Evolutionary conservation across 495 filamentous ascomycete genomes (phyloP).

Genomic region (Trichoderma reesei): DNA sequence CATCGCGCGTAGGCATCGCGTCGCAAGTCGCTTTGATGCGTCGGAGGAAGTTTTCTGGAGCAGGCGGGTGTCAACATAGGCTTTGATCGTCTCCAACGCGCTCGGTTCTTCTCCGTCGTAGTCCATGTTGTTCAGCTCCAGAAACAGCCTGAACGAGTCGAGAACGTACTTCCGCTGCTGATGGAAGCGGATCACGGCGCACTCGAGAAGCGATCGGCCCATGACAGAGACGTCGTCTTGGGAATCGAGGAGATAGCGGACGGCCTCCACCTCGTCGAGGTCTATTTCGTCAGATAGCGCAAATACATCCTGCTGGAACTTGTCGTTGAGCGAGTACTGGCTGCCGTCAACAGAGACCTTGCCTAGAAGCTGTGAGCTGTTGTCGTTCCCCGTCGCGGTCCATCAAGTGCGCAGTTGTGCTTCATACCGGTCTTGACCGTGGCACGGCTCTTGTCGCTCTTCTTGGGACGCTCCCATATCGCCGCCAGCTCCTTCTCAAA

Average conservation of each 20-base stretch:
- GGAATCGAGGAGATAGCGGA: conserved; percentile 57
- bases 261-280: conserved; percentile 80
- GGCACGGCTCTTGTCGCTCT: conserved; percentile 54
- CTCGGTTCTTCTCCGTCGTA: conserved; percentile 32
- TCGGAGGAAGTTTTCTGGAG: conserved; percentile 15
- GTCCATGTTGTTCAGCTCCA: conserved; percentile 53
- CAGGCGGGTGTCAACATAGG: conserved; percentile 30
- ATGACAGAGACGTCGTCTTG: conserved; percentile 53
- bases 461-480: conserved; percentile 31
- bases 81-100: conserved; percentile 20
- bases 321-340: conserved; percentile 72
- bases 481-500: conserved; percentile 74
- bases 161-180: conserved; percentile 65
- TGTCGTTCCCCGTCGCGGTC: not conserved
- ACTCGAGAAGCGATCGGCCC: conserved; percentile 58
- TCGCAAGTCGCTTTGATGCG: conserved; percentile 38
- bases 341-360: conserved; percentile 59
- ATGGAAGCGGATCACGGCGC: conserved; percentile 78
- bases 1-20: conserved; percentile 66
- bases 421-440: conserved; percentile 37
- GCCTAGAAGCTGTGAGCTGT: conserved; percentile 44
- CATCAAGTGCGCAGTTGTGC: conserved; percentile 19
- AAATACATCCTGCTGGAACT: conserved; percentile 71
- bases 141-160: conserved; percentile 68
- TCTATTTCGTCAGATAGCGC: conserved; percentile 78